A percentile compares a stretch with the other conserved stretches of the same genome.
These are phyloP conservation scores for Lactifluus echinatus DNA, from an alignment of 768 basidiomycete species.

Conservation along the genomic window DNA sequence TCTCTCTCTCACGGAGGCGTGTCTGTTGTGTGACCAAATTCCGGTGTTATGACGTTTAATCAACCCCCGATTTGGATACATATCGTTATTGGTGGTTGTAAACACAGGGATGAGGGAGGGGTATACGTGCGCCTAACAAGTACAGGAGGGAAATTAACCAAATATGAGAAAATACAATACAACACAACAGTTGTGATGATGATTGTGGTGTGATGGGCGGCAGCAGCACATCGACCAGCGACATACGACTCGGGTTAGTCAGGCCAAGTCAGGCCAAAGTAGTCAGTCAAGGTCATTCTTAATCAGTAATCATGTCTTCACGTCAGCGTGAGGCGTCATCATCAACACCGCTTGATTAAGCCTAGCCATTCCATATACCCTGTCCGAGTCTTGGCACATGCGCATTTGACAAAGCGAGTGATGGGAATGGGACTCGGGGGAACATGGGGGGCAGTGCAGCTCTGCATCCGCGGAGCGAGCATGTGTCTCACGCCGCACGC, in stretches of 20 bases:
- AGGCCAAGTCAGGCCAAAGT: not conserved
- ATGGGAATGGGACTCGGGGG: not conserved
- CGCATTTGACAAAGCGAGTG: not conserved
- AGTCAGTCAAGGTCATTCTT: not conserved
- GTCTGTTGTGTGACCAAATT: not conserved
- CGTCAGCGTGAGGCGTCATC: constrained; percentile 4
- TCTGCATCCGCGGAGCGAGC: not conserved
- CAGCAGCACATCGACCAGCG: constrained; percentile 10
- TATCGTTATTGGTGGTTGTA: constrained; percentile 4
- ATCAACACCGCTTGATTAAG: not conserved
- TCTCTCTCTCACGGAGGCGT: not conserved
- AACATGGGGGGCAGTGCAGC: not conserved
- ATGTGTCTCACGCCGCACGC: not conserved
- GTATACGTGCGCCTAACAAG: constrained; percentile 1
- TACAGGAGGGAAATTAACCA: not conserved
- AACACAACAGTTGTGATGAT: not conserved
- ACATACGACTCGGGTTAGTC: not conserved
- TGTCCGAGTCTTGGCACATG: not conserved
- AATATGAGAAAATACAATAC: not conserved
- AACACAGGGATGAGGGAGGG: not conserved
- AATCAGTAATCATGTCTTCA: not conserved
- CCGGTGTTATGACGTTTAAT: not conserved
- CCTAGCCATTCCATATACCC: not conserved
- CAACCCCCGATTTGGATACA: not conserved
- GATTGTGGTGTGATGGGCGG: not conserved